Base-by-base conservation (phyloP, 495 filamentous ascomycete species). In the Penicillium daleae region DNA sequence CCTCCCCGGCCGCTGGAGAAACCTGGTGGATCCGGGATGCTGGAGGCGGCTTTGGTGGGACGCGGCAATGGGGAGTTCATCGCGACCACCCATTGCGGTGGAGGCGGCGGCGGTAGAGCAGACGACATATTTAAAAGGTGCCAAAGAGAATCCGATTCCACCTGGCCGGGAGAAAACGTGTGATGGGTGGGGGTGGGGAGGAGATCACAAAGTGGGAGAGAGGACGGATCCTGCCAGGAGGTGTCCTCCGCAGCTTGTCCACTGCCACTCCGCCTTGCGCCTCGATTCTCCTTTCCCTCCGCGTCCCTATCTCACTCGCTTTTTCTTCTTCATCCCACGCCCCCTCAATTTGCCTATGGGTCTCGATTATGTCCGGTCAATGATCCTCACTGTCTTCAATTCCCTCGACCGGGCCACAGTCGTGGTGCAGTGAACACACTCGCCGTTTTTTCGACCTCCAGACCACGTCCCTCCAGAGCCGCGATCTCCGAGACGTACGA, bases 1-100 rank as follows among this genome's bases (percentile, higher is more conserved):
- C 74, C 74, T 61, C 65, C 64, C 12, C 80, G 77, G 40, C 81
- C 72, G 63, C 87, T 80, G 26, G 87, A 85, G 81, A 87, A 99
- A 66, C 95, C 95, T 55, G 92, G 93, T 27, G 95, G 95, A 77
- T 98, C 93, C 57, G 88, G 86, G 64, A 96, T 87, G 66, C 81
- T 82, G 65, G 76, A 71, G 40, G 82, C 78, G 67, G 90, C 90
- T 59, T 77, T 83, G 44, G 83, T 67, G 35, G 81, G 83, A 32
- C 80, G 72, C 33, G 85, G 73, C 50, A 90, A 85, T 22, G 91
- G 86, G 55, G 80, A 85, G 70, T 85, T 86, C 61, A 99, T 81
- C 60, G 92, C 87, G 61, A 86, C 74, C 17, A 91, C 91, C 95
- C 95, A 99, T 83, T 85, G 82, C 37, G 90, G 91, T 33, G 86